Base-by-base conservation (phyloP, 164 flowering plant species). In the Macadamia integrifolia region DNA sequence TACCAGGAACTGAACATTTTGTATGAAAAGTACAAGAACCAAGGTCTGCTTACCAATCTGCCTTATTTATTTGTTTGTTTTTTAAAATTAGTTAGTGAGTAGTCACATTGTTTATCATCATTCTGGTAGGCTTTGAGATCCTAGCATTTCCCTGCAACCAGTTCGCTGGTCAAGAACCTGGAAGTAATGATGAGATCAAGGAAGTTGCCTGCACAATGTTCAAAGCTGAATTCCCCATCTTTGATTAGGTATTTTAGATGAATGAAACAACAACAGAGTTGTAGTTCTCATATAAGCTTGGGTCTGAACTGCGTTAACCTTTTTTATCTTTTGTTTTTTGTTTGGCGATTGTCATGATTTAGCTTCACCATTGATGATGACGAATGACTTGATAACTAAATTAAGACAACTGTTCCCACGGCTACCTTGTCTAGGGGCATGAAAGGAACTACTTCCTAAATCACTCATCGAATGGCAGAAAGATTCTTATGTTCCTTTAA, bases 131-230 rank as follows among this genome's bases (percentile, higher is more conserved):
- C 49, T 80, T 93, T 64, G 96, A 91, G 81, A 88, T 93, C 48
- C 75, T 91, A 71, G 97, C 97, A 68, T 93, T 93, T 79, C 98
- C 98, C 64, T 93, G 97, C 88, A 93, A 93, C 77, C 98, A 93
- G 80, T 93, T 93, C 79, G 81, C 66, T 6, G 78, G 85, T 43
- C 97, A 93, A 82, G 98, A 91, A 68, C 98, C 96, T 0, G 98
- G 97, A 72, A 88, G 57, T 60, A 88, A 82, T 75, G 91, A 89
- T 64, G 85, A 89, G 71, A 88, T 88, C 66, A 79, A 82, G 72
- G 85, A 89, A 68, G 62, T 77, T 68, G 94, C 59, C 6, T 89
- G 98, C 85, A 81, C 97, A 53, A 77, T 61, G 75, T 88, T 86
- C 80, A 89, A 91, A 77, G 94, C 98, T 31, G 98, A 93, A 70